phyloP scores from a whole-genome alignment of 768 basidiomycete genomes.

The Agrocybe chaxingu region DNA sequence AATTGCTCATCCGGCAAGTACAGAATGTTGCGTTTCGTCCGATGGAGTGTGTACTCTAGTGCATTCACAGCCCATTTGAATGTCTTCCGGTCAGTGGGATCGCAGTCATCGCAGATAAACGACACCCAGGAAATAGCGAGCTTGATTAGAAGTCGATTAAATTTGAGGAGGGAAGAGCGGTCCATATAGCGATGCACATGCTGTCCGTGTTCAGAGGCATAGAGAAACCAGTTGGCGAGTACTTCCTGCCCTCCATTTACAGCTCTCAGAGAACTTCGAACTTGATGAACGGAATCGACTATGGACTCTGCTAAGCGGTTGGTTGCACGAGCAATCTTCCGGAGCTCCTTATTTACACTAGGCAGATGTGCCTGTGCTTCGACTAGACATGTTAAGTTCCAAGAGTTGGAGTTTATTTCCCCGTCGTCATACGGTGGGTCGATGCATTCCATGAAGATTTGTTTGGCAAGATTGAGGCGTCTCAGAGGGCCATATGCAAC shows the following conservation, averaged over 20 bases:
- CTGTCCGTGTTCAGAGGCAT: slow-evolving; percentile 94
- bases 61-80: slow-evolving; percentile 99
- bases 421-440: slow-evolving; percentile 61
- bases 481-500: slow-evolving; percentile 87
- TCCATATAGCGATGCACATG: slow-evolving; percentile 91
- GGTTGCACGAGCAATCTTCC: slow-evolving; percentile 87
- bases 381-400: slow-evolving; percentile 50
- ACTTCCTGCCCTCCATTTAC: slow-evolving; percentile 75
- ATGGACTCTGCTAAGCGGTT: slow-evolving; percentile 91
- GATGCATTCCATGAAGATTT: slow-evolving; percentile 68
- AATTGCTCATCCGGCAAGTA: slow-evolving; percentile 89
- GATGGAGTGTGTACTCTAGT: slow-evolving; percentile 85
- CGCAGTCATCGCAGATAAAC: slow-evolving; percentile 98
- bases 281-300: slow-evolving; percentile 86
- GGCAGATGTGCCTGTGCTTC: slow-evolving; percentile 93
- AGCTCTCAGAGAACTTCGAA: slow-evolving; percentile 63
- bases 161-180: slow-evolving; percentile 60
- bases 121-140: slow-evolving; percentile 97
- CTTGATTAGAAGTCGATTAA: slow-evolving; percentile 80
- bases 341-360: slow-evolving; percentile 81
- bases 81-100: slow-evolving; percentile 90
- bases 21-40: slow-evolving; percentile 87
- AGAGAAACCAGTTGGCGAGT: slow-evolving; percentile 90
- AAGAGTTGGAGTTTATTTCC: slow-evolving; percentile 38
- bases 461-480: slow-evolving; percentile 73